Evolutionary conservation across 495 filamentous ascomycete species (phyloP).

Genomic region (Talaromyces trachyspermus): DNA sequence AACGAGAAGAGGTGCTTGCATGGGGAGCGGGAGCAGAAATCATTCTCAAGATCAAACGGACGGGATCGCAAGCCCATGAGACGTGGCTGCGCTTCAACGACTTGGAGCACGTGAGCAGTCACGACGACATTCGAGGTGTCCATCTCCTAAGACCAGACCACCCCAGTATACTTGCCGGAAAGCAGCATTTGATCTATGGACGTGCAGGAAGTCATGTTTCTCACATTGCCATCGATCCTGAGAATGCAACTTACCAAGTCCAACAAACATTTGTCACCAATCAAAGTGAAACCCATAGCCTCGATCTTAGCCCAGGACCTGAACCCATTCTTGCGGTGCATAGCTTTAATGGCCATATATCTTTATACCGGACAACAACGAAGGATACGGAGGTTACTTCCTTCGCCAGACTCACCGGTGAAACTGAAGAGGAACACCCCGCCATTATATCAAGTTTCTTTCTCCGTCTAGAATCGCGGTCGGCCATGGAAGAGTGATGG

Average conservation of each 20-base stretch:
- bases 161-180: conserved; percentile 16
- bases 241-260: conserved; percentile 18
- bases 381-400: conserved; percentile 25
- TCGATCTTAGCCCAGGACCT: conserved; percentile 24
- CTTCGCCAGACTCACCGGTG: conserved; percentile 28
- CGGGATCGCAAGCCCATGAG: conserved; percentile 13
- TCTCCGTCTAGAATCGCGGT: conserved; percentile 42
- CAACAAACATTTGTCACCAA: conserved; percentile 27
- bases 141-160: conserved; percentile 43
- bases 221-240: conserved; percentile 27
- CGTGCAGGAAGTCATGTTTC: conserved; percentile 32
- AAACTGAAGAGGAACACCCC: conserved; percentile 20
- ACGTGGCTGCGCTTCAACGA: conserved; percentile 49
- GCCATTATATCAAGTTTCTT: conserved; percentile 47
- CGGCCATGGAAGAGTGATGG: conserved; percentile 35
- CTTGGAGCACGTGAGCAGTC: conserved; percentile 42
- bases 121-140: conserved; percentile 55
- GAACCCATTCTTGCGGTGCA: conserved; percentile 40
- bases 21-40: conserved; percentile 58
- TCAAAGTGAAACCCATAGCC: conserved; percentile 22
- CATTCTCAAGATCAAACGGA: conserved; percentile 36
- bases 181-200: conserved; percentile 34
- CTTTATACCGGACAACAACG: conserved; percentile 37
- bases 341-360: conserved; percentile 32
- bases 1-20: conserved; percentile 49